phyloP scores from a whole-genome alignment of 208 protist species.

The Trichomonas vaginalis region DNA sequence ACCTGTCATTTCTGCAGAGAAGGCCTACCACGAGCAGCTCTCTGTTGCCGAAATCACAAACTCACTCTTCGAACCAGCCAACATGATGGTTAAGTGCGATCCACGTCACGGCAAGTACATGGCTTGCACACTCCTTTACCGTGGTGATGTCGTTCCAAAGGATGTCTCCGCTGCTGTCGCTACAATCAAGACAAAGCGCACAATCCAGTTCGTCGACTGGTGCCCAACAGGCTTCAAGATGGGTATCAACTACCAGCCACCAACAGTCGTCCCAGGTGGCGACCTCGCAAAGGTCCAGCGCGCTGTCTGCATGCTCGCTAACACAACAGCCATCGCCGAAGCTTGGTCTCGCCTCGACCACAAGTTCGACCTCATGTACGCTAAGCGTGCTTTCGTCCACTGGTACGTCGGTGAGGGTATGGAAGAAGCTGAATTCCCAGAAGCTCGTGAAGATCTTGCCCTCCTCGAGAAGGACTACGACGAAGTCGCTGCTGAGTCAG shows the following conservation, averaged over 20 bases:
- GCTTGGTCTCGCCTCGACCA: too few species aligned
- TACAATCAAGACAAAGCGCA: constrained; percentile 75
- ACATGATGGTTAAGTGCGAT: constrained; percentile 72
- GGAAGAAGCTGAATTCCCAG: constrained; percentile 55
- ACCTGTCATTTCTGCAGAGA: constrained; percentile 64
- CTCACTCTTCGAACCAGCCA: constrained; percentile 76
- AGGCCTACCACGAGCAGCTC: constrained; percentile 69
- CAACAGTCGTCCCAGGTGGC: constrained; percentile 47
- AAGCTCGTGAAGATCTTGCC: constrained; percentile 51
- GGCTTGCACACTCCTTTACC: constrained; percentile 84
- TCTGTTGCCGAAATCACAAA: constrained; percentile 79
- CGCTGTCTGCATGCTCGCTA: constrained; percentile 44
- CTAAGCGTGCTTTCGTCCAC: constrained; percentile 55
- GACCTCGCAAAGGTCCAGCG: constrained; percentile 49
- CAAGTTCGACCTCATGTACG: too few species aligned
- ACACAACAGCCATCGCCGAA: too few species aligned
- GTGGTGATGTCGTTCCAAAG: constrained; percentile 84
- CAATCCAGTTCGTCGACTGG: constrained; percentile 84
- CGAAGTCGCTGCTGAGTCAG: constrained; percentile 44
- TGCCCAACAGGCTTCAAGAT: constrained; percentile 85
- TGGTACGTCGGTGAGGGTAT: constrained; percentile 59
- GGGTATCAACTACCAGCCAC: constrained; percentile 44
- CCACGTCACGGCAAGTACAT: constrained; percentile 85
- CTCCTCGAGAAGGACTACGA: constrained; percentile 51
- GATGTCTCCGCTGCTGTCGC: constrained; percentile 73